Evolutionary conservation across 2,329 filamentous ascomycete species (phyloP), one percentile per base, ranked within the genome.

Genomic region (Talaromyces atroroseus): DNA sequence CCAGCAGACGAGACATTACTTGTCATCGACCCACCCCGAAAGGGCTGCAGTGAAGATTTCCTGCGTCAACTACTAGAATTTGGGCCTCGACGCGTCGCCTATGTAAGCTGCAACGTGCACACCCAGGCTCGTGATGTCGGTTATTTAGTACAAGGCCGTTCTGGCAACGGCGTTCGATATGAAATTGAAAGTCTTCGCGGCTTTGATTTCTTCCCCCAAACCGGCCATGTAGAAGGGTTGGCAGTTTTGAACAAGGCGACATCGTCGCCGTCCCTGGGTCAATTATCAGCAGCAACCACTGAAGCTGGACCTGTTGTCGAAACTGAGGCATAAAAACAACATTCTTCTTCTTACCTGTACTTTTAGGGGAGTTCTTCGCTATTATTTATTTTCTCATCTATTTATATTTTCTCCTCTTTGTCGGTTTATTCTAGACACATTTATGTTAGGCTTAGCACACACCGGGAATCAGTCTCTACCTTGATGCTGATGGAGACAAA

Each of bases 41-140:
- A 97, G 72, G 94, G 94, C 10, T 97, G 94, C 69, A 92, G 96
- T 65, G 84, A 85, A 49, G 82, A 82, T 61, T 99, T 99, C 71
- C 75, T 99, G 44, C 73, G 78, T 16, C 94, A 99, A 76, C 74
- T 99, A 66, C 76, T 96, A 54, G 73, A 77, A 5, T 96, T 89
- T 65, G 88, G 82, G 0, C 92, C 94, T 0, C 80, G 80, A 61
- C 80, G 94, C 58, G 84, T 99, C 11, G 84, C 96, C 4, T 99
- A 99, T 70, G 92, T 99, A 42, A 95, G 89, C 68, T 99, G 94
- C 66, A 99, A 99, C 67, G 94, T 99, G 62, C 94, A 99, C 70
- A 97, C 92, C 8, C 94, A 97, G 80, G 94, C 94, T 14, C 79
- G 94, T 53, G 94, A 99, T 73, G 86, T 99, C 0, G 94, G 92